A percentile compares a stretch with the other conserved stretches of the same genome.
phyloP scores from a whole-genome alignment of 75 land plant species.

The Larix kaempferi region DNA sequence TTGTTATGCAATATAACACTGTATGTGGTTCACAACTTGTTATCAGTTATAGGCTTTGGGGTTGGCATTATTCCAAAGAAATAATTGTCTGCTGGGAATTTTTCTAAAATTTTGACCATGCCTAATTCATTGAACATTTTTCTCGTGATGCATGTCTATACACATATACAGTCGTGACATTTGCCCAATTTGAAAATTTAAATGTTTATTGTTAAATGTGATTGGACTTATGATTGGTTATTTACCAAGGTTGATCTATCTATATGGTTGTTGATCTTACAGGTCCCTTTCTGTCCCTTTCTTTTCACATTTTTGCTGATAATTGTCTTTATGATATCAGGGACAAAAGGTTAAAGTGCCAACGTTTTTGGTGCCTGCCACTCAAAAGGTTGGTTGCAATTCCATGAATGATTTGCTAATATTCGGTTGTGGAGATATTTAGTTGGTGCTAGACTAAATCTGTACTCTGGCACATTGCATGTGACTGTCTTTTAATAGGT shows the following conservation, averaged over 20 bases:
- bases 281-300: neutral
- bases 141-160: neutral
- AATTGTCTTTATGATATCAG: conserved; percentile 24
- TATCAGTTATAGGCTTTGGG: too few species aligned
- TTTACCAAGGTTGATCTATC: neutral
- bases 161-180: too few species aligned
- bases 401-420: neutral
- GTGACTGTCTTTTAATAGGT: conserved; percentile 37
- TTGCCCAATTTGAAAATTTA: neutral
- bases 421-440: neutral
- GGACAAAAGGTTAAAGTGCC: conserved; percentile 94
- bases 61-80: neutral
- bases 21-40: neutral
- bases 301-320: neutral
- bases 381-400: conserved; percentile 67
- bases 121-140: neutral
- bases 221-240: neutral
- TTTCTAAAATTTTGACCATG: neutral
- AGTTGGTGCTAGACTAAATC: neutral
- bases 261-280: neutral
- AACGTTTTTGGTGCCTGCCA: conserved; percentile 93
- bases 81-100: neutral
- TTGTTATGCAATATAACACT: neutral
- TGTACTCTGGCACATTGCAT: neutral
- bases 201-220: neutral